Evolutionary conservation across 2,329 filamentous ascomycete species (phyloP), one percentile per base, ranked within the genome.

Genomic region (Podosphaera fusca): DNA sequence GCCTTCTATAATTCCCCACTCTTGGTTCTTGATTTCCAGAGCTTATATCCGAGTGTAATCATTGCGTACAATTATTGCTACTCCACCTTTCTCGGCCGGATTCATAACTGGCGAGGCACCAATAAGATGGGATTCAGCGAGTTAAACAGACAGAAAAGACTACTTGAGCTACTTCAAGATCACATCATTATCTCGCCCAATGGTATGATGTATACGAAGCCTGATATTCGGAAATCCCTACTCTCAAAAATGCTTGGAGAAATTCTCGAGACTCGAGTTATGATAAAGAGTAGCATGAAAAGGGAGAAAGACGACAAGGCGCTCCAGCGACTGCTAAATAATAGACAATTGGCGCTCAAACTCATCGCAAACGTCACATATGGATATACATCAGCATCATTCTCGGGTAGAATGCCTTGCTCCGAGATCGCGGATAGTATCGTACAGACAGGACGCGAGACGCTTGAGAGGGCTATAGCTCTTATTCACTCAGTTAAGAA

Each of bases 61-160:
- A 96, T 98, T 66, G 92, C 92, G 0, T 96, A 98, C 72, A 98
- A 98, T 65, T 92, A 95, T 67, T 98, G 92, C 71, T 98, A 98
- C 67, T 96, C 92, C 0, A 98, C 92, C 0, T 98, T 89, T 63
- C 75, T 96, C 0, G 92, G 92, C 0, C 80, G 92, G 35, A 81
- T 95, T 45, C 79, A 81, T 34, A 80, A 81, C 63, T 95, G 90
- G 90, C 80, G 87, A n/a, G 89, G 88, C 2, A 81, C 78, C 35
- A 89, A 87, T 72, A 95, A 96, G 70, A 87, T 98, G 84, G 92
- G 92, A 0, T 95, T 96, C 67, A 81, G 81, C 34, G 84, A 95
- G 60, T 96, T 94, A 69, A 76, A 83, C 61, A 80, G 92, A 31
- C 80, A 89, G 61, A 75, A 81, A 38, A 77, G 84, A 14, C 71